These are phyloP conservation scores for Lachnellula hyalina DNA, from an alignment of 2,329 filamentous ascomycete genomes.

Conservation along the genomic window DNA sequence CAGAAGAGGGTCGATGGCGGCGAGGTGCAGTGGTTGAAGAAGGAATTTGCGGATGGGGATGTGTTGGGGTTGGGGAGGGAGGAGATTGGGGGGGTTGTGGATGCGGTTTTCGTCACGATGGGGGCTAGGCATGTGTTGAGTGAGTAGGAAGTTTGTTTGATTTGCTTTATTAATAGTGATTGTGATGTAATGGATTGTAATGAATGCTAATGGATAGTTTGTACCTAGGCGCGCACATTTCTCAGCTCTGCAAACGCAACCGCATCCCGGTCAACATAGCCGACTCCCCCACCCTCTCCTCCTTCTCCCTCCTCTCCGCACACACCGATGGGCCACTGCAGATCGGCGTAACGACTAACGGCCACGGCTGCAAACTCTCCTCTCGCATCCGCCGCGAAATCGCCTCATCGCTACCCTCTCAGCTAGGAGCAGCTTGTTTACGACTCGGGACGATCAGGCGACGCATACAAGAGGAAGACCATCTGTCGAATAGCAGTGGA, in stretches of 20 bases:
- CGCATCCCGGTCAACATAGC: conserved; percentile 91
- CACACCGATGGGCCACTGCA: conserved; percentile 88
- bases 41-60: conserved; percentile 64
- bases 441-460: conserved; percentile 68
- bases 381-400: conserved; percentile 86
- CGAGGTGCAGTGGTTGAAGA: conserved; percentile 59
- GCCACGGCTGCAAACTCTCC: conserved; percentile 88
- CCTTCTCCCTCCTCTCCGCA: conserved; percentile 83
- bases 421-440: conserved; percentile 72
- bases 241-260: conserved; percentile 66
- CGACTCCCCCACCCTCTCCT: conserved; percentile 80
- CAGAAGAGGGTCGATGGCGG: conserved; percentile 61
- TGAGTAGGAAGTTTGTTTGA: conserved; percentile 19
- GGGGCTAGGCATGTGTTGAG: conserved; percentile 42
- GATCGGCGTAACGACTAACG: conserved; percentile 92
- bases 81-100: conserved; percentile 73
- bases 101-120: conserved; percentile 84
- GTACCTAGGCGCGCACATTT: conserved; percentile 57
- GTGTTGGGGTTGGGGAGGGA: conserved; percentile 71
- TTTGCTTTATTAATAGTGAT: not conserved
- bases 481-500: conserved; percentile 28
- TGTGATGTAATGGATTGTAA: not conserved
- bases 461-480: conserved; percentile 70
- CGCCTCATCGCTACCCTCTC: conserved; percentile 67
- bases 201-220: conserved; percentile 2